phyloP scores from a whole-genome alignment of 106 monocot species.

The Narthecium ossifragum region DNA sequence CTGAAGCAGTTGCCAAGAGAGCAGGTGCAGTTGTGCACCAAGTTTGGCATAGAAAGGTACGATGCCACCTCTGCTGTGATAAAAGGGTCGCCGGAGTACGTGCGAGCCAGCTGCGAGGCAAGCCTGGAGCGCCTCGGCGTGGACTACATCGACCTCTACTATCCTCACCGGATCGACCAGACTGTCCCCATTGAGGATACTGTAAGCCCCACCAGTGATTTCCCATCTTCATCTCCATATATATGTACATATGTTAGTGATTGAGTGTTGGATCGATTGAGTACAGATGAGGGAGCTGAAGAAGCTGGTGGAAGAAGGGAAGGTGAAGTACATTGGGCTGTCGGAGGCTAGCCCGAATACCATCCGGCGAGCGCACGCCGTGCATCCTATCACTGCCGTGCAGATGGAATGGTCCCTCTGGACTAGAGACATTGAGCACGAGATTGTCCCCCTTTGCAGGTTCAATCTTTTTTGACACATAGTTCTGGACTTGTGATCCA shows the following conservation, averaged over 20 bases:
- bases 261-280: too few relatives aligned
- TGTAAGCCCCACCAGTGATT: conserved; percentile 20
- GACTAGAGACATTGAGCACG: conserved; percentile 76
- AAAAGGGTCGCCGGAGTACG: conserved; percentile 43
- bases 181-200: conserved; percentile 78
- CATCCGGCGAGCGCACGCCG: conserved; percentile 66
- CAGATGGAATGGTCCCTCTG: conserved; percentile 92
- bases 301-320: conserved; percentile 60
- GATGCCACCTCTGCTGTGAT: conserved; percentile 6
- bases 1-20: conserved; percentile 44
- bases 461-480: not conserved
- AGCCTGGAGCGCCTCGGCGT: conserved; percentile 73
- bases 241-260: not conserved
- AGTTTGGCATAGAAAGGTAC: conserved; percentile 24
- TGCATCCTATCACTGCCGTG: conserved; percentile 73
- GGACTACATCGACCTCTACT: conserved; percentile 89
- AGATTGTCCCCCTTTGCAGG: conserved; percentile 62
- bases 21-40: conserved; percentile 40
- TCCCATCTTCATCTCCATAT: not conserved
- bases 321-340: conserved; percentile 72
- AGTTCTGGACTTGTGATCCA: conserved; percentile 72
- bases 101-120: conserved; percentile 53
- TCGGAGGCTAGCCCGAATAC: conserved; percentile 81
- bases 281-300: conserved; percentile 35
- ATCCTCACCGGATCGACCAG: conserved; percentile 72